Evolutionary conservation across 306 rosid genomes (phyloP).

Genomic region (Psophocarpus tetragonolobus): DNA sequence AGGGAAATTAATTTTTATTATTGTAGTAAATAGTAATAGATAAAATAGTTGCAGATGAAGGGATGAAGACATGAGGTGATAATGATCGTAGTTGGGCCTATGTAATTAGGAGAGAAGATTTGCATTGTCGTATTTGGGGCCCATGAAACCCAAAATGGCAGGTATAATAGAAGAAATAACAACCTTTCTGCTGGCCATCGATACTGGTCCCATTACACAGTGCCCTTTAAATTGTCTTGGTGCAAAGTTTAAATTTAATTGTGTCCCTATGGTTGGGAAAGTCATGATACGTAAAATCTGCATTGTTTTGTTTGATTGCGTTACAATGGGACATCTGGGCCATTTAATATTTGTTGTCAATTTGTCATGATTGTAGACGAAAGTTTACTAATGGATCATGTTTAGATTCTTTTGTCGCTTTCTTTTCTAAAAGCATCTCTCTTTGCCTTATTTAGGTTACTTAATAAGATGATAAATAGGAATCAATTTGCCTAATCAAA

Average conservation of each 20-base stretch:
- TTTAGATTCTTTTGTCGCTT: neutral
- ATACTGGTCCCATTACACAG: conserved; percentile 29
- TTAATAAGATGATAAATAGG: neutral
- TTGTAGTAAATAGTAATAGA: too few species aligned
- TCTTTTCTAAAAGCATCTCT: neutral
- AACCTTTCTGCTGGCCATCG: conserved; percentile 11
- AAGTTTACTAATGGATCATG: neutral
- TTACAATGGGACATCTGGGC: neutral
- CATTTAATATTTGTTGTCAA: conserved; percentile 20
- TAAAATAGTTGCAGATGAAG: neutral
- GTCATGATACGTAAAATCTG: conserved; percentile 19
- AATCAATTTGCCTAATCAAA: neutral
- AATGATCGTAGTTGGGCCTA: conserved; percentile 35
- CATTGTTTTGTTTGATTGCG: conserved; percentile 31
- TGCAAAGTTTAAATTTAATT: neutral
- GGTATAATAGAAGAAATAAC: conserved; percentile 20
- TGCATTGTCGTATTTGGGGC: conserved; percentile 6
- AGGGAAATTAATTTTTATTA: too few species aligned
- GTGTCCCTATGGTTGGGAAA: conserved; percentile 9
- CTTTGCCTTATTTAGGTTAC: neutral
- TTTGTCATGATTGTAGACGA: conserved; percentile 4
- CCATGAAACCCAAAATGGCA: conserved; percentile 31
- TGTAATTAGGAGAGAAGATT: neutral
- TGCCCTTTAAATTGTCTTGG: neutral
- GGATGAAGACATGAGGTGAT: neutral